These are phyloP conservation scores for Yarrowia sp. DNA, from an alignment of 805 yeast genomes.

Conservation along the genomic window DNA sequence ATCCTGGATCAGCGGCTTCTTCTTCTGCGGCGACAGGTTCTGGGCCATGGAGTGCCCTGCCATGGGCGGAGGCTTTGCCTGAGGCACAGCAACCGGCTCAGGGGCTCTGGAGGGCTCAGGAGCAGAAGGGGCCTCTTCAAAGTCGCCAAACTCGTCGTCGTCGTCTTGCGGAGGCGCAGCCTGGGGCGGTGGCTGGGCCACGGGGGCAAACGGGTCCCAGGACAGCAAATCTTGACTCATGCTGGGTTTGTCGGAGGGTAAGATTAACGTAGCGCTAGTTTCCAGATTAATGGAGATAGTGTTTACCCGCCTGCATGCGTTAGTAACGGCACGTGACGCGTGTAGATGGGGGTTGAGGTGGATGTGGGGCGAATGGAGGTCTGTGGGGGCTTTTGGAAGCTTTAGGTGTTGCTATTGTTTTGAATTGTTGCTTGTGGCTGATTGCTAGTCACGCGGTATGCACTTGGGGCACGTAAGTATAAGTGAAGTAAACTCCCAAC, in stretches of 20 bases:
- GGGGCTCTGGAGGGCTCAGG: constrained; percentile 18
- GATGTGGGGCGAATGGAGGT: too few species aligned
- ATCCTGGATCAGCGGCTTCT: constrained; percentile 25
- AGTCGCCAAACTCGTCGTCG: constrained; percentile 46
- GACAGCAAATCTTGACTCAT: constrained; percentile 18
- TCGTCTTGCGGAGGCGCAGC: not conserved
- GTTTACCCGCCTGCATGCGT: not conserved
- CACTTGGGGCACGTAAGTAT: too few species aligned
- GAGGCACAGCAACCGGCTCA: not conserved
- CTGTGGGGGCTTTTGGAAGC: too few species aligned
- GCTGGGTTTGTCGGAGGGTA: not conserved
- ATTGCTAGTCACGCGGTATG: too few species aligned
- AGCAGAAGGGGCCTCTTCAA: constrained; percentile 50
- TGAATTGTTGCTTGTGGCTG: too few species aligned
- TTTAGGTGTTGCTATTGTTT: too few species aligned
- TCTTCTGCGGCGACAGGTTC: not conserved
- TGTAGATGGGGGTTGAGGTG: too few species aligned
- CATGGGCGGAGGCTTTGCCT: not conserved
- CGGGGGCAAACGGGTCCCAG: constrained; percentile 22
- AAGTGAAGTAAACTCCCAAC: too few species aligned
- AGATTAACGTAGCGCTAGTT: not conserved
- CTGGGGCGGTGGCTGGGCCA: not conserved
- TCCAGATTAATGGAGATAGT: not conserved
- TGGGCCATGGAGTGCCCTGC: not conserved
- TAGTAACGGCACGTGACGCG: too few species aligned